A percentile compares a stretch with the other conserved stretches of the same genome.
Evolutionary conservation across 2,329 filamentous ascomycete genomes (phyloP).

Genomic region (Fusarium sp.): DNA sequence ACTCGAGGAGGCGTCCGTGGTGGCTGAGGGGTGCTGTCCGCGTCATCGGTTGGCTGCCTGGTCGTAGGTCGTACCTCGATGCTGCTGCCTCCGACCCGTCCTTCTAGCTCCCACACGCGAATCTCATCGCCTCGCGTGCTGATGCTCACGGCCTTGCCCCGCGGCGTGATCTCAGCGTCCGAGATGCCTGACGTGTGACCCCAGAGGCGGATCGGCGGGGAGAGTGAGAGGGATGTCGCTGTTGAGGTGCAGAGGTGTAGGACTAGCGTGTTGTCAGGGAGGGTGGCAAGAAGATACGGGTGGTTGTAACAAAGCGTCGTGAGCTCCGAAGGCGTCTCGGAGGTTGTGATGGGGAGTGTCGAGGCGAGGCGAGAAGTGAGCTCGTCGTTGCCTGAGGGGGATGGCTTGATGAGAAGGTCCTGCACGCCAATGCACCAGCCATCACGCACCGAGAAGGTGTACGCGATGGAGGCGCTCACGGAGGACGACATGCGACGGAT

Average conservation of each 20-base stretch:
- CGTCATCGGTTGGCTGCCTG: constrained; percentile 44
- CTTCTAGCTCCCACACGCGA: constrained; percentile 91
- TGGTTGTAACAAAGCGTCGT: constrained; percentile 78
- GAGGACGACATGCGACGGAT: constrained; percentile 74
- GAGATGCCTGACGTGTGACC: constrained; percentile 93
- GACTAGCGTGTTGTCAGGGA: constrained; percentile 89
- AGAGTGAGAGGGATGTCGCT: constrained; percentile 73
- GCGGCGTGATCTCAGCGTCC: constrained; percentile 84
- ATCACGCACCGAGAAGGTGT: constrained; percentile 80
- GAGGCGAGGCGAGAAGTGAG: constrained; percentile 53
- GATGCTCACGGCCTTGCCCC: constrained; percentile 91
- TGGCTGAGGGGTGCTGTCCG: constrained; percentile 21
- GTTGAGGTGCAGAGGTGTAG: constrained; percentile 85
- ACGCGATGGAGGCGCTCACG: constrained; percentile 87
- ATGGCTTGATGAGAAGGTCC: constrained; percentile 75
- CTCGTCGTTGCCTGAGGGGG: constrained; percentile 47
- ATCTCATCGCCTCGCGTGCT: constrained; percentile 83
- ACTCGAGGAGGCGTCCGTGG: neutral
- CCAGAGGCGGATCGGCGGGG: constrained; percentile 82
- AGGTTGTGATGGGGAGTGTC: constrained; percentile 49
- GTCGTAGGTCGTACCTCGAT: constrained; percentile 62
- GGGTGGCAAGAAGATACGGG: constrained; percentile 85
- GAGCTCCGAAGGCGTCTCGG: constrained; percentile 47
- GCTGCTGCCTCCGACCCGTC: constrained; percentile 67
- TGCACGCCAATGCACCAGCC: constrained; percentile 96